Evolutionary conservation across 2,329 filamentous ascomycete genomes (phyloP).

Genomic region (Aureobasidium namibiae): DNA sequence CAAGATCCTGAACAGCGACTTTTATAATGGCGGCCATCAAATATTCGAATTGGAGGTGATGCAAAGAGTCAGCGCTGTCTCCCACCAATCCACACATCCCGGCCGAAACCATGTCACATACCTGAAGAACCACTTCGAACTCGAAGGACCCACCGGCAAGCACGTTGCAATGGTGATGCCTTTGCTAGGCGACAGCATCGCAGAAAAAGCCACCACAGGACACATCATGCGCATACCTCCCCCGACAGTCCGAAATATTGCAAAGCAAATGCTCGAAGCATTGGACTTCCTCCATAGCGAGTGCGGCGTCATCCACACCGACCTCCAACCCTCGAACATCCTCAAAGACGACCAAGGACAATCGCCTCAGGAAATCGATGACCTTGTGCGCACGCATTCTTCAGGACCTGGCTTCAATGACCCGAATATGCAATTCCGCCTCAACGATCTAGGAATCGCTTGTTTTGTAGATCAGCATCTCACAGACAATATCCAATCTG

Average conservation of each 20-base stretch:
- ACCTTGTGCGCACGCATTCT: constrained; percentile 10
- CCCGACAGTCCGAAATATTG: constrained; percentile 14
- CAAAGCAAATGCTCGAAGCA: constrained; percentile 16
- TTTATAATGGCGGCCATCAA: constrained; percentile 1
- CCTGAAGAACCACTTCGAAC: constrained; percentile 16
- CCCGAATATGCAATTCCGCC: constrained; percentile 16
- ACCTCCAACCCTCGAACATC: constrained; percentile 23
- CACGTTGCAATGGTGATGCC: constrained; percentile 17
- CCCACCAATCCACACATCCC: background rate
- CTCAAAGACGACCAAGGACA: constrained; percentile 16
- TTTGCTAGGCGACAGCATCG: constrained; percentile 14
- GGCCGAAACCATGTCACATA: constrained; percentile 6
- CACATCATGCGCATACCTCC: background rate
- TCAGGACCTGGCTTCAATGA: constrained; percentile 5
- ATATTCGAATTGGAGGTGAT: constrained; percentile 13
- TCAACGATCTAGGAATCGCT: constrained; percentile 22
- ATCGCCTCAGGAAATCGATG: constrained; percentile 8
- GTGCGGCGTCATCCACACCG: constrained; percentile 18
- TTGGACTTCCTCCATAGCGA: constrained; percentile 16
- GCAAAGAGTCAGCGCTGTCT: background rate
- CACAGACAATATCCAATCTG: constrained; percentile 20
- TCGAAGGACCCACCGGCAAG: constrained; percentile 17
- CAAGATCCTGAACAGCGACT: constrained; percentile 15
- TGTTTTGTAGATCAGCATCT: constrained; percentile 20
- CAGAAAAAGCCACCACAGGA: background rate